A percentile compares a stretch with the other conserved stretches of the same genome.
Conservation (phyloP, 2,329 filamentous ascomycete genomes). For the Colletotrichum graminicola region DNA sequence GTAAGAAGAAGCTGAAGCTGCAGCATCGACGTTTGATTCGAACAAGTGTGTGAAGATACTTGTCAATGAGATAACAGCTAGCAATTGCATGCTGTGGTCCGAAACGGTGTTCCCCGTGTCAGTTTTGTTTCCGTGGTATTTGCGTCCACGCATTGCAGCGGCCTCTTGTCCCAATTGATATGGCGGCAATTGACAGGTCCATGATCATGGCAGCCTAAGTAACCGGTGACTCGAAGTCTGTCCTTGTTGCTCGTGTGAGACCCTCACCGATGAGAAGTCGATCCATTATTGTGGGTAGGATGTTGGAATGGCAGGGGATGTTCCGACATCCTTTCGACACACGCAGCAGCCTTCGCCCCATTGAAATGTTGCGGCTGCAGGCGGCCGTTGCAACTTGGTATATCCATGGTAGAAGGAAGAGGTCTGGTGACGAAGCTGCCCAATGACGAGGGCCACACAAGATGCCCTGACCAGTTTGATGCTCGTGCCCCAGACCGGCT, state of each 20-base stretch:
- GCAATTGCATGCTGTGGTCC: constrained; percentile 7
- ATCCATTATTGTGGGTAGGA: constrained; percentile 25
- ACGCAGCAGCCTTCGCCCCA: constrained; percentile 23
- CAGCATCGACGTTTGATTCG: constrained; percentile 14
- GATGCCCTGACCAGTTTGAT: constrained; percentile 19
- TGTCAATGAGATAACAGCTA: neutral
- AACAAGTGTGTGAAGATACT: neutral
- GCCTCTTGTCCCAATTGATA: neutral
- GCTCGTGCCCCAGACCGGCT: constrained; percentile 26
- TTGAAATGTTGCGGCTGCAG: constrained; percentile 36
- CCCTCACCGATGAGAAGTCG: constrained; percentile 33
- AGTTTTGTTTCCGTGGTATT: constrained; percentile 10
- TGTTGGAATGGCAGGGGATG: constrained; percentile 19
- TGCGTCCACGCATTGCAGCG: neutral
- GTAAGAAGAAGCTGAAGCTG: constrained; percentile 18
- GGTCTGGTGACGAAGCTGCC: constrained; percentile 17
- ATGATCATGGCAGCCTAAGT: constrained; percentile 3
- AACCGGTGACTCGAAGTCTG: constrained; percentile 17
- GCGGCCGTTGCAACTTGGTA: constrained; percentile 39
- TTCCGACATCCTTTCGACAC: constrained; percentile 30
- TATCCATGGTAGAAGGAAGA: constrained; percentile 30
- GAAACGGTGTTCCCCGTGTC: neutral
- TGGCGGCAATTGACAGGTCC: constrained; percentile 8
- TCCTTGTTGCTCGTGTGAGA: constrained; percentile 17
- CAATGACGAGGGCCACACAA: constrained; percentile 36